These are phyloP conservation scores for Wallacemonas rigidus DNA, from an alignment of 208 protist species.

Conservation along the genomic window DNA sequence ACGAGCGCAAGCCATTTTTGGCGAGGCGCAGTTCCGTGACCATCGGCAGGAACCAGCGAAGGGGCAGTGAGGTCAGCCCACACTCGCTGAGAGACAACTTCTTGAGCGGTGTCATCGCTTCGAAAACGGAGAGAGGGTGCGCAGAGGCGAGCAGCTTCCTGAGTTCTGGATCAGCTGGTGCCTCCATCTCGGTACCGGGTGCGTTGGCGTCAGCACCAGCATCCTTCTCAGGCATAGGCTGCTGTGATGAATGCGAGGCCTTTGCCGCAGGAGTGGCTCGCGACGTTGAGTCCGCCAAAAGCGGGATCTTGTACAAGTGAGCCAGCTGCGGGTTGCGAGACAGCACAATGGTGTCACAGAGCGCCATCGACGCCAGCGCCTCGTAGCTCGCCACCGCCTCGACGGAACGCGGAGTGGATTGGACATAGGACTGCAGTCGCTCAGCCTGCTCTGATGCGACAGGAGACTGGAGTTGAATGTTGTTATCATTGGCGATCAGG, in stretches of 20 bases:
- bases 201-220: neutral
- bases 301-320: constrained; percentile 23
- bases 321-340: constrained; percentile 69
- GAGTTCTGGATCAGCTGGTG: constrained; percentile 7
- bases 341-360: constrained; percentile 77
- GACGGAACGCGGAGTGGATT: neutral
- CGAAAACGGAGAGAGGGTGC: constrained; percentile 82
- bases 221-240: constrained; percentile 9
- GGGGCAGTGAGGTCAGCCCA: constrained; percentile 55
- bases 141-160: constrained; percentile 21
- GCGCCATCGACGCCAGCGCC: constrained; percentile 36
- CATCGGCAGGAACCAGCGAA: constrained; percentile 75
- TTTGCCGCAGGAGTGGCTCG: neutral
- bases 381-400: constrained; percentile 59
- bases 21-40: constrained; percentile 82
- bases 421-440: constrained; percentile 1
- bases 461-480: constrained; percentile 58
- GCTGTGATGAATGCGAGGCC: neutral
- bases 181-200: constrained; percentile 10
- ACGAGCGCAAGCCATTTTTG: constrained; percentile 60
- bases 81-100: constrained; percentile 87
- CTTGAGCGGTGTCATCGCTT: constrained; percentile 53
- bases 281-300: constrained; percentile 9
- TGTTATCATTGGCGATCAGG: constrained; percentile 85
- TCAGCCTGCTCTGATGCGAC: neutral